Conservation (phyloP, 768 basidiomycete species). For the Leccinum broughii region DNA sequence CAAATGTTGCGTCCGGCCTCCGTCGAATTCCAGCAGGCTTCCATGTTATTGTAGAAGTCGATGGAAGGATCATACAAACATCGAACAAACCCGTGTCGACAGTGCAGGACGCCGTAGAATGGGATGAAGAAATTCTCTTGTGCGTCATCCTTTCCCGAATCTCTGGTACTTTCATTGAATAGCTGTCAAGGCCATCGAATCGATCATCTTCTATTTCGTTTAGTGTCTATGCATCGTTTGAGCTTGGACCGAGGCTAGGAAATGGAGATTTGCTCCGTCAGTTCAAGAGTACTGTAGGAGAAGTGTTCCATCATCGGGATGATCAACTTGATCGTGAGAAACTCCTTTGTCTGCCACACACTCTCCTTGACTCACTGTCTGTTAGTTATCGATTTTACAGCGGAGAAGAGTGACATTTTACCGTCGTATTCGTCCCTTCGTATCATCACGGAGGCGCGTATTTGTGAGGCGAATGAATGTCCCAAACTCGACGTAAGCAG, state of each 20-base stretch:
- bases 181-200: background rate
- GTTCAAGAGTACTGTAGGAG: no score
- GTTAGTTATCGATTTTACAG: background rate
- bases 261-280: no score
- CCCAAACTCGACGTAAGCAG: background rate
- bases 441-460: background rate
- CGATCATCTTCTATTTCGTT: background rate
- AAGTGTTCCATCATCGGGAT: background rate
- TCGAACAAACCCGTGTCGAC: no score
- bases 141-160: no score
- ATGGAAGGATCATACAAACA: no score
- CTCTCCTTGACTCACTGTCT: background rate
- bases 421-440: background rate
- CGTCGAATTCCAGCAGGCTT: no score
- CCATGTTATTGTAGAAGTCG: no score
- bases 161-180: no score
- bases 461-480: background rate
- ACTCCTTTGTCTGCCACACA: background rate
- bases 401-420: background rate
- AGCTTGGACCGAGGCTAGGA: background rate
- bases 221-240: background rate
- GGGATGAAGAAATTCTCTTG: no score
- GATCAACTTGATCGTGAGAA: background rate
- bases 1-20: no score
- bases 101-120: no score